phyloP scores from a whole-genome alignment of 768 basidiomycete species.

The Mycena alexandri region DNA sequence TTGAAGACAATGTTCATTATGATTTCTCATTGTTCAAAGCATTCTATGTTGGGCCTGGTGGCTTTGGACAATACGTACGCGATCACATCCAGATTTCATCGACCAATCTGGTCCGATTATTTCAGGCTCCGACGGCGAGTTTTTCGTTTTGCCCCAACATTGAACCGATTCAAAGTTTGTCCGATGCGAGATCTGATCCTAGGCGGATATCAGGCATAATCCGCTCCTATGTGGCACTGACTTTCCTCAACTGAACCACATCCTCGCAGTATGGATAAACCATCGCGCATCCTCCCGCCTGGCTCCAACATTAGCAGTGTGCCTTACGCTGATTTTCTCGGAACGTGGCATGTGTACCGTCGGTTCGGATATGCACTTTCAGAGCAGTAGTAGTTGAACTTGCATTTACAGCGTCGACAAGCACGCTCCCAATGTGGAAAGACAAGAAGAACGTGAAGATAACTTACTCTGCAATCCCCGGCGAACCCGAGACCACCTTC shows the following conservation, averaged over 20 bases:
- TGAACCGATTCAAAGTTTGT: too few relatives aligned
- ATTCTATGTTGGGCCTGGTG: too few relatives aligned
- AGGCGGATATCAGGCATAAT: too few relatives aligned
- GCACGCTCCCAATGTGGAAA: slow-evolving; percentile 22
- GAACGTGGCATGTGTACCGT: slow-evolving; percentile 19
- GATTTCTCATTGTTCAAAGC: too few relatives aligned
- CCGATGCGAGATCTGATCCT: too few relatives aligned
- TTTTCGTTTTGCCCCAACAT: too few relatives aligned
- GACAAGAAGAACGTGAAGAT: slow-evolving; percentile 21
- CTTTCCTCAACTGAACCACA: background rate
- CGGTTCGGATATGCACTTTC: background rate
- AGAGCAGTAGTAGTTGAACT: background rate
- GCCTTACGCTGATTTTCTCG: slow-evolving; percentile 1
- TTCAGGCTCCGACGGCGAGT: too few relatives aligned
- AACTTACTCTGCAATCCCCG: slow-evolving; percentile 19
- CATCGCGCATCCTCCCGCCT: slow-evolving; percentile 8
- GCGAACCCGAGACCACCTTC: slow-evolving; percentile 21
- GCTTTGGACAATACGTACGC: too few relatives aligned
- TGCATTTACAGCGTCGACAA: slow-evolving; percentile 11
- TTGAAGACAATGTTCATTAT: too few relatives aligned
- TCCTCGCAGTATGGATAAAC: background rate
- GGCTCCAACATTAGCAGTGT: slow-evolving; percentile 16
- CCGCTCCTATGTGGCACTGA: too few relatives aligned
- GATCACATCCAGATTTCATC: too few relatives aligned
- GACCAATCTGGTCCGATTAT: too few relatives aligned